Evolutionary conservation across 2,329 filamentous ascomycete genomes (phyloP), one percentile per base, ranked within the genome.

Genomic region (Calonectria henricotiae): DNA sequence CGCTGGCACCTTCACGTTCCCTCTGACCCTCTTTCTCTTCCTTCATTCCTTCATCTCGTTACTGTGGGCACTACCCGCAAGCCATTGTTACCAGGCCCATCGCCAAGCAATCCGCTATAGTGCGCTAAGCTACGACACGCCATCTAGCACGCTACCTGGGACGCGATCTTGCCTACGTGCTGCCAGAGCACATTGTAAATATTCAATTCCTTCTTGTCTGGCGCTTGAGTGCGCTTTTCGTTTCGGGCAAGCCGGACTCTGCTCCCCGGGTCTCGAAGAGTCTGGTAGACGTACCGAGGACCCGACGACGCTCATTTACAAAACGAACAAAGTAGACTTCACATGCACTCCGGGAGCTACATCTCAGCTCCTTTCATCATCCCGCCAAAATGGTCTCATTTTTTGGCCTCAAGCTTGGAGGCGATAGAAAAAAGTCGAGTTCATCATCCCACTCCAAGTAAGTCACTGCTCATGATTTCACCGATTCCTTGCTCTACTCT

Each of bases 351-450:
- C 64, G 12, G 41, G 23, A 62, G 54, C 54, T 47, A 25, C 20
- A 43, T 30, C 30, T 27, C 13, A 27, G 41, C 62, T 46, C 15
- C 27, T 20, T 39, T 12, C 49, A 20, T 17, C 46, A 62, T 55
- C 62, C 68, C 27, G 49, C 67, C 73, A 72, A 69, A 66, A 90
- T 90, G 89, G 88, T 90, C 25, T 89, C 89, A 2, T 88, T 90
- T 73, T 89, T 90, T 72, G 88, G 88, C 61, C 81, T 90, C 77
- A 89, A 86, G 78, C 82, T 89, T 70, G 86, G 87, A 61, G 83
- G 84, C 74, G 86, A 88, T 71, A 89, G 86, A 82, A 90, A 89
- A 80, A 89, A 88, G 85, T 58, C 51, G 51, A 27, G n/a, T 1
- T n/a, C 49, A 9, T 30, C 35, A 30, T n/a, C 32, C 25, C 32